Evolutionary conservation across 2,329 filamentous ascomycete genomes (phyloP), one percentile per base, ranked within the genome.

Genomic region (Aspergillus fumigatus): DNA sequence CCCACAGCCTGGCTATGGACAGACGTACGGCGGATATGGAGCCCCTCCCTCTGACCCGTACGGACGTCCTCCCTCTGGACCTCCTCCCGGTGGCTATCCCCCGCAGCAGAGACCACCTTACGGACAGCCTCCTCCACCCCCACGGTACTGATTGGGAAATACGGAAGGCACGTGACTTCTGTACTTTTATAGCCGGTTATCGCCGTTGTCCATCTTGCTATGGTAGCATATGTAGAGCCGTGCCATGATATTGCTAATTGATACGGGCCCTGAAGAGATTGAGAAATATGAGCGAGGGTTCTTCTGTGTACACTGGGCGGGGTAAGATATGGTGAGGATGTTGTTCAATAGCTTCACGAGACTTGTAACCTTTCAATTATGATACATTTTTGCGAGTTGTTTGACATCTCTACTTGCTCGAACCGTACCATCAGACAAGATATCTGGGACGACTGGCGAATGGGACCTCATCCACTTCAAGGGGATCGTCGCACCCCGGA

Each of bases 1-100:
- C 43, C 55, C 47, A 10, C 53, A 63, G 17, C 57, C 56, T 29
- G 56, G 55, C 7, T 67, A 69, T 58, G 66, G 67, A 51, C 64
- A 62, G 52, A 55, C 53, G 9, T 60, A 67, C 50, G 64, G 61
- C 48, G 66, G 63, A 50, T 69, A 70, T 51, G 62, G 65, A 54
- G 52, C 51, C 4, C 51, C 59, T 10, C 54, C 65, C 11, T 53
- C 58, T 48, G 50, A 45, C 38, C 50, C 57, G 29, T 60, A 62
- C 40, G 62, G 60, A 26, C 51, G 57, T 10, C 54, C 55, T 35
- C 49, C 57, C 9, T 23, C 51, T 25, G 43, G 23, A 3, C 21
- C 43, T 47, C 41, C 41, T 9, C 52, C 57, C 17, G 55, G 58
- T 14, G 64, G 64, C 14, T 65, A 66, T 25, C 43, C 43, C 41